These are phyloP conservation scores for Alternaria viburni DNA, from an alignment of 2,329 filamentous ascomycete genomes.

Conservation along the genomic window DNA sequence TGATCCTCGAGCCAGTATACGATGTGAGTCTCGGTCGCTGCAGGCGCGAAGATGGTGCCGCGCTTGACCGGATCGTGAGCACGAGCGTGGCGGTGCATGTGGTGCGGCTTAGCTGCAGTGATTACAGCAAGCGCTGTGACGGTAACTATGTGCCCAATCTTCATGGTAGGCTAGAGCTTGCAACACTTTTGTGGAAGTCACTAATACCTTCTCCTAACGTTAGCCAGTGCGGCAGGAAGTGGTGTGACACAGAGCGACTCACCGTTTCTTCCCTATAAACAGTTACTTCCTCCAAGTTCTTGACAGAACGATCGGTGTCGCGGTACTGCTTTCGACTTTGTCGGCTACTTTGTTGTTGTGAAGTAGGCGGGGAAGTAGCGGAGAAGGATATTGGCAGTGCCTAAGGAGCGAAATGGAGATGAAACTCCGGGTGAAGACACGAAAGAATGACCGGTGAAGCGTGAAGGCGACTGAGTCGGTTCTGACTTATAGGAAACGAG, in stretches of 20 bases:
- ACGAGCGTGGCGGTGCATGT: constrained; percentile 61
- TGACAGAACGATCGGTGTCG: neutral
- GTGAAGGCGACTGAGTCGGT: constrained; percentile 9
- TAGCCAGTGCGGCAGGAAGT: constrained; percentile 10
- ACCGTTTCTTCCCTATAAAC: constrained; percentile 10
- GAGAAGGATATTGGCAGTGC: constrained; percentile 27
- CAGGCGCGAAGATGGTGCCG: constrained; percentile 55
- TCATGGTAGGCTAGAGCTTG: constrained; percentile 38
- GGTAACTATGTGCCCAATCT: constrained; percentile 43
- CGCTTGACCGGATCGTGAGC: constrained; percentile 54
- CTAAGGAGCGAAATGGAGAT: constrained; percentile 46
- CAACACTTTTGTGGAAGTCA: neutral
- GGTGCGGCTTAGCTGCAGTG: constrained; percentile 64
- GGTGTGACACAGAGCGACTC: neutral
- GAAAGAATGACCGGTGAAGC: constrained; percentile 26
- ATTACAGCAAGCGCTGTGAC: constrained; percentile 53
- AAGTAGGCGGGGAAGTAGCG: constrained; percentile 20
- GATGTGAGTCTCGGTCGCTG: constrained; percentile 67
- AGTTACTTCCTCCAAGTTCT: neutral
- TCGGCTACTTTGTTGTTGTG: constrained; percentile 13
- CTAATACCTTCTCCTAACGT: constrained; percentile 7
- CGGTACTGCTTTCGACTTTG: constrained; percentile 7
- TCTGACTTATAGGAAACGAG: constrained; percentile 19
- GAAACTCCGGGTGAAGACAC: constrained; percentile 30
- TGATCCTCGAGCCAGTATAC: constrained; percentile 75